A percentile compares a stretch with the other conserved stretches of the same genome.
phyloP scores from a whole-genome alignment of 371 early-diverging fungal genomes.

The Batrachochytrium dendrobatidis region DNA sequence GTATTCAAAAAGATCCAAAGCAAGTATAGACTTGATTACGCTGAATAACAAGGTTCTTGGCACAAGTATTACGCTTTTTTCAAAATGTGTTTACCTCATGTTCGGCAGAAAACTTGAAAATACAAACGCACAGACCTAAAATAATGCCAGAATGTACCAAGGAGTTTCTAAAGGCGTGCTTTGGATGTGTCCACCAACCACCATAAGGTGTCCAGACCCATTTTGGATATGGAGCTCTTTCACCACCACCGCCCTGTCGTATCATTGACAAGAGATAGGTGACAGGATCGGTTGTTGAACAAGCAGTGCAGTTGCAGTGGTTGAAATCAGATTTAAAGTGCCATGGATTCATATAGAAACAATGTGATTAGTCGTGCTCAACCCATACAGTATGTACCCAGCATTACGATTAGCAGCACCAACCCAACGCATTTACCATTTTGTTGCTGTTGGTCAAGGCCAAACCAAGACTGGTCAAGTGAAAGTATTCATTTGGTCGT shows the following conservation, averaged over 20 bases:
- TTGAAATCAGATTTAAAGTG: no score
- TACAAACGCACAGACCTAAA: conserved; percentile 51
- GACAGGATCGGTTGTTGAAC: no score
- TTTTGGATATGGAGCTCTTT: conserved; percentile 56
- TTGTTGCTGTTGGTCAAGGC: no score
- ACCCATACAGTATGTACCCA: no score
- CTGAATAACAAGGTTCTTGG: not conserved
- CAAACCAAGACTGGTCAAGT: no score
- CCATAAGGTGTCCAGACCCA: conserved; percentile 73
- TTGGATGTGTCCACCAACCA: conserved; percentile 87
- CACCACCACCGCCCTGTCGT: conserved; percentile 51
- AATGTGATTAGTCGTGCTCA: no score
- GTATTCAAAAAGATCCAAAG: not conserved
- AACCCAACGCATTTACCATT: no score
- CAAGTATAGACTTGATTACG: not conserved
- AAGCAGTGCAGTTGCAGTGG: no score
- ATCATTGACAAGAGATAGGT: no score
- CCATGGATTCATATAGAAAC: no score
- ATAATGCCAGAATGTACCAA: conserved; percentile 61
- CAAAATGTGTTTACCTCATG: conserved; percentile 73
- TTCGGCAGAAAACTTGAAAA: conserved; percentile 74
- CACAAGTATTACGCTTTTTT: not conserved
- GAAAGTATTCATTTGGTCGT: no score
- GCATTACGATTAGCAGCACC: no score
- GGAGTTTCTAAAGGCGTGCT: conserved; percentile 73